phyloP scores from a whole-genome alignment of 2,329 filamentous ascomycete species.

The Colletotrichum chlorophyti region DNA sequence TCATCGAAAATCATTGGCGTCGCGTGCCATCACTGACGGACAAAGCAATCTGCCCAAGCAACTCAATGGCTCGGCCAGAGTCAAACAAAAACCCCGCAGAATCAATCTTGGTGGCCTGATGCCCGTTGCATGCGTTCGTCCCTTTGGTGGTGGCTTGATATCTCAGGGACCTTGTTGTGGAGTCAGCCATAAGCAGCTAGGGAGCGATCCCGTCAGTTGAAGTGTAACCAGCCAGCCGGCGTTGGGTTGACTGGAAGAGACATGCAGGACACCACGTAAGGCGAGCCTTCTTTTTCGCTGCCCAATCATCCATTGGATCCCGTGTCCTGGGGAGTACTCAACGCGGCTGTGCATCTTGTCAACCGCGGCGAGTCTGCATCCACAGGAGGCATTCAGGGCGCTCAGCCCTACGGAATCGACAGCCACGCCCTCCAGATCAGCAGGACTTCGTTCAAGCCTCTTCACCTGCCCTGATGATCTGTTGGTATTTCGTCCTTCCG shows the following conservation, averaged over 20 bases:
- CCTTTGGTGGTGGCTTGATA: conserved; percentile 10
- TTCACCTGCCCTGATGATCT: background rate
- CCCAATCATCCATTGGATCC: background rate
- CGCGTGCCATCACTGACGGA: conserved; percentile 5
- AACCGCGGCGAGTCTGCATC: background rate
- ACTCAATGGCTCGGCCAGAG: background rate
- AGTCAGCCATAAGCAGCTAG: background rate
- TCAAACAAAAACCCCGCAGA: too few relatives aligned
- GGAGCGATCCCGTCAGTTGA: conserved; percentile 5
- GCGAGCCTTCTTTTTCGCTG: background rate
- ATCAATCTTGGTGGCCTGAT: too few relatives aligned
- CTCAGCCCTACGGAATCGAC: conserved; percentile 18
- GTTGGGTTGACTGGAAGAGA: conserved; percentile 9
- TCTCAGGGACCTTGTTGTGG: conserved; percentile 5
- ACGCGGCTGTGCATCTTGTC: conserved; percentile 3
- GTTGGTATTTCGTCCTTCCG: background rate
- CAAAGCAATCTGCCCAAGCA: background rate
- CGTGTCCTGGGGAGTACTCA: background rate
- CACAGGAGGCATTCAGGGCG: conserved; percentile 4
- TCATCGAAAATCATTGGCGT: conserved; percentile 1
- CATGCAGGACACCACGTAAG: conserved; percentile 9
- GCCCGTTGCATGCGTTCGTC: conserved; percentile 16
- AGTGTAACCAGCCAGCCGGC: conserved; percentile 19
- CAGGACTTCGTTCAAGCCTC: background rate
- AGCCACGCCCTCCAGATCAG: background rate